Conservation (phyloP, 306 rosid species). For the Ziziphus jujuba region DNA sequence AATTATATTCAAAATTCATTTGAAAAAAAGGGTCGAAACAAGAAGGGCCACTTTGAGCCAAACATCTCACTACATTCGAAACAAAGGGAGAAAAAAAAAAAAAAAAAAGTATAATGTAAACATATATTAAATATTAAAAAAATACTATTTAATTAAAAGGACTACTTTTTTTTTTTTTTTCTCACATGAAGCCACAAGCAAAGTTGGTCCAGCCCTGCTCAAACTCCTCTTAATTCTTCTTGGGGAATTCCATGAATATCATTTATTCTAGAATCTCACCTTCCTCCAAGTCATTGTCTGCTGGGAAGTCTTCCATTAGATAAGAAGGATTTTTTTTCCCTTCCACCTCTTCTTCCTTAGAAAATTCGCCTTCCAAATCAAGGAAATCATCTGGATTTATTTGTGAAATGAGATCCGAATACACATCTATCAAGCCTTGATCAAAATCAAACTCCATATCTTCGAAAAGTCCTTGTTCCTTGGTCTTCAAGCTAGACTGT, state of each 20-base stretch:
- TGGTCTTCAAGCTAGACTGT: slow-evolving; percentile 18
- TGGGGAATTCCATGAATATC: not conserved
- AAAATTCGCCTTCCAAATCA: slow-evolving; percentile 48
- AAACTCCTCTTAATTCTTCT: not conserved
- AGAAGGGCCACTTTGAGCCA: too few relatives aligned
- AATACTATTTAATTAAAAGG: too few relatives aligned
- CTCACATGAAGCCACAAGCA: too few relatives aligned
- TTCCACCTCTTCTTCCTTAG: slow-evolving; percentile 35
- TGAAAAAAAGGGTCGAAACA: too few relatives aligned
- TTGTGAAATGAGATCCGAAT: slow-evolving; percentile 50
- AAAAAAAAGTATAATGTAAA: too few relatives aligned
- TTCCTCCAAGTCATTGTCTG: slow-evolving; percentile 61
- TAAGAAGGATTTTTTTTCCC: slow-evolving; percentile 9
- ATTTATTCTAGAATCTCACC: slow-evolving; percentile 72
- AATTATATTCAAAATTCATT: too few relatives aligned
- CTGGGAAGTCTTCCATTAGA: too few relatives aligned
- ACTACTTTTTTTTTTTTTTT: too few relatives aligned
- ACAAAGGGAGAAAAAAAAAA: too few relatives aligned
- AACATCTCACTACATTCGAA: too few relatives aligned
- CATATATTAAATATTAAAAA: too few relatives aligned
- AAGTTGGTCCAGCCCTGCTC: too few relatives aligned
- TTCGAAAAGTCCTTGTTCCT: slow-evolving; percentile 33
- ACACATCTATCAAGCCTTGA: slow-evolving; percentile 55
- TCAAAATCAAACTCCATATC: slow-evolving; percentile 56
- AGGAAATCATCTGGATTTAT: slow-evolving; percentile 60